Percentiles rank a stretch among this genome's conserved stretches.
Conservation (phyloP, 768 basidiomycete genomes). For the Mycena leptocephala region DNA sequence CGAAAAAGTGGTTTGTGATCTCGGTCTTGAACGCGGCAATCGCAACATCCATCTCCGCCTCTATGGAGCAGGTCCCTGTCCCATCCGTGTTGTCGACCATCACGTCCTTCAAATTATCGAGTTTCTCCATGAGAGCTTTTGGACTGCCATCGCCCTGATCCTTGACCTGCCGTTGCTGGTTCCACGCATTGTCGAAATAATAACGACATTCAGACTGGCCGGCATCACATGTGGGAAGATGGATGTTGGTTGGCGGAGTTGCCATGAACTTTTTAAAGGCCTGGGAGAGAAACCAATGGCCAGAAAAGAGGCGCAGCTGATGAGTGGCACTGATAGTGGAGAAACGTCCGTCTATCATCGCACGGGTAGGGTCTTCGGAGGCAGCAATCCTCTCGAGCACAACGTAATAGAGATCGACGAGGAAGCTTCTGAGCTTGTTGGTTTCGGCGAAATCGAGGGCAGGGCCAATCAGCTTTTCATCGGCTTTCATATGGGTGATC, state of each 20-base stretch:
- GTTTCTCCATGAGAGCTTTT: background rate
- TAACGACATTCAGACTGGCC: background rate
- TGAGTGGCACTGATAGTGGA: background rate
- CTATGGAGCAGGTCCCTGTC: background rate
- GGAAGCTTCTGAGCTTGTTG: background rate
- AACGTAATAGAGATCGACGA: constrained; percentile 19
- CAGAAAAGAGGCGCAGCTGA: constrained; percentile 13
- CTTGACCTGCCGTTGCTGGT: background rate
- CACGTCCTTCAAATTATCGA: background rate
- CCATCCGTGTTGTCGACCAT: background rate
- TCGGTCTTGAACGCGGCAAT: background rate
- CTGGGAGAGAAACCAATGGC: constrained; percentile 3
- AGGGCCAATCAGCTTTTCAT: background rate
- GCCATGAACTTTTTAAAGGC: background rate
- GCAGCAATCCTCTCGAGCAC: constrained; percentile 6
- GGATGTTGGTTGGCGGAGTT: background rate
- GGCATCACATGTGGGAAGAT: background rate
- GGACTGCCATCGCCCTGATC: background rate
- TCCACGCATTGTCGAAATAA: background rate
- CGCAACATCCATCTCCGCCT: background rate
- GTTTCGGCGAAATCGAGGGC: constrained; percentile 20
- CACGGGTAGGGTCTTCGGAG: background rate
- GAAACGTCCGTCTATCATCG: background rate
- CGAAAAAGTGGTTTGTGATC: background rate
- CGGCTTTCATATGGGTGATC: constrained; percentile 1